These are phyloP conservation scores for Linnemannia hyalina DNA, from an alignment of 192 early-diverging fungal species.

Conservation along the genomic window DNA sequence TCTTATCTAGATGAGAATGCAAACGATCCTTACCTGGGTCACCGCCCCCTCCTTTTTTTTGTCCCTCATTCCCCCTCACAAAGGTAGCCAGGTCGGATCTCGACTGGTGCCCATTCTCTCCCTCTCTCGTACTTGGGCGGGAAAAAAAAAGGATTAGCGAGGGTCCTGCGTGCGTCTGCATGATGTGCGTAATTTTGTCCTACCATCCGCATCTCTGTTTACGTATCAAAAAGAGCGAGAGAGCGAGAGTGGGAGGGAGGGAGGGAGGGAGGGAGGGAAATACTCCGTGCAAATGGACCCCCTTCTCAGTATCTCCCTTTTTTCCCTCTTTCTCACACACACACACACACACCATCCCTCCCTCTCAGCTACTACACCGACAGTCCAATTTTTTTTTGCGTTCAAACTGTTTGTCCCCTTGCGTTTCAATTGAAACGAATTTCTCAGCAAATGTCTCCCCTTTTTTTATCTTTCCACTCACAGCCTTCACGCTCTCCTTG, in stretches of 20 bases:
- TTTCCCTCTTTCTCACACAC: background rate
- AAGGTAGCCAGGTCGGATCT: background rate
- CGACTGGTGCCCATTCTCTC: background rate
- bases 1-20: background rate
- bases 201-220: background rate
- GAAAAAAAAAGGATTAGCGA: background rate
- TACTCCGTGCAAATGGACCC: too few relatives aligned
- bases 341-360: background rate
- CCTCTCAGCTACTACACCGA: background rate
- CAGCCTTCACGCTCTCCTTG: too few relatives aligned
- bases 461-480: too few relatives aligned
- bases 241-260: background rate
- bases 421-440: conserved; percentile 4
- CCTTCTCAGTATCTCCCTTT: background rate
- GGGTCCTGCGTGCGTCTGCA: conserved; percentile 1
- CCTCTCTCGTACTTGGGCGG: background rate
- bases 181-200: background rate
- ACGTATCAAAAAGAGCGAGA: background rate
- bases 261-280: too few relatives aligned
- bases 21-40: background rate
- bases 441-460: background rate
- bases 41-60: background rate
- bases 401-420: background rate
- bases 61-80: background rate
- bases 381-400: background rate